Conservation (phyloP, 805 yeast genomes). For the Wickerhamia fluorescens region DNA sequence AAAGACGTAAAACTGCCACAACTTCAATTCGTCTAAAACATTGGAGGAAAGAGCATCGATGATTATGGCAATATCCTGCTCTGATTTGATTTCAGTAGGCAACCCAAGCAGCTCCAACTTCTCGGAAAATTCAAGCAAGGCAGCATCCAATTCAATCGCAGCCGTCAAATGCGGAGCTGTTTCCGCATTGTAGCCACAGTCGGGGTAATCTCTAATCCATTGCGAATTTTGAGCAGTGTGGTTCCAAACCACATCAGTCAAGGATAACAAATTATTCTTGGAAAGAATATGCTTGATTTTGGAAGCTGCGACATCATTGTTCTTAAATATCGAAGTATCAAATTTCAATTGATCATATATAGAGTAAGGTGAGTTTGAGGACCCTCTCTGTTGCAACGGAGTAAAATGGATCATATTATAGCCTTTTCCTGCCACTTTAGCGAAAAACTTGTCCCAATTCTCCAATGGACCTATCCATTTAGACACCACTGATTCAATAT, state of each 20-base stretch:
- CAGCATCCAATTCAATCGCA: conserved; percentile 77
- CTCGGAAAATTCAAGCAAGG: conserved; percentile 58
- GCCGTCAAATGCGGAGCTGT: conserved; percentile 87
- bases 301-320: conserved; percentile 44
- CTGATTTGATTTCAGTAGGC: conserved; percentile 47
- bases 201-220: conserved; percentile 86
- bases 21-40: conserved; percentile 56
- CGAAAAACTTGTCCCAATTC: conserved; percentile 64
- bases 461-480: conserved; percentile 78
- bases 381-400: conserved; percentile 86
- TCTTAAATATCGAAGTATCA: conserved; percentile 58
- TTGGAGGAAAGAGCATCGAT: conserved; percentile 64
- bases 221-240: conserved; percentile 88
- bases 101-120: conserved; percentile 50
- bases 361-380: conserved; percentile 88
- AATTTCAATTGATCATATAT: conserved; percentile 77
- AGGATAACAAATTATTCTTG: conserved; percentile 57
- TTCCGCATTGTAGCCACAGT: conserved; percentile 74
- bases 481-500: conserved; percentile 78
- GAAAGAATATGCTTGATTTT: conserved; percentile 45
- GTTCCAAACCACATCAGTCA: conserved; percentile 91
- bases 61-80: conserved; percentile 50
- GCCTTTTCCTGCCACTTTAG: conserved; percentile 60
- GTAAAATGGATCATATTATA: conserved; percentile 96
- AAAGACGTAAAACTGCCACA: conserved; percentile 88